phyloP scores from a whole-genome alignment of 139 green algal genomes.

The Chlorella sp. region DNA sequence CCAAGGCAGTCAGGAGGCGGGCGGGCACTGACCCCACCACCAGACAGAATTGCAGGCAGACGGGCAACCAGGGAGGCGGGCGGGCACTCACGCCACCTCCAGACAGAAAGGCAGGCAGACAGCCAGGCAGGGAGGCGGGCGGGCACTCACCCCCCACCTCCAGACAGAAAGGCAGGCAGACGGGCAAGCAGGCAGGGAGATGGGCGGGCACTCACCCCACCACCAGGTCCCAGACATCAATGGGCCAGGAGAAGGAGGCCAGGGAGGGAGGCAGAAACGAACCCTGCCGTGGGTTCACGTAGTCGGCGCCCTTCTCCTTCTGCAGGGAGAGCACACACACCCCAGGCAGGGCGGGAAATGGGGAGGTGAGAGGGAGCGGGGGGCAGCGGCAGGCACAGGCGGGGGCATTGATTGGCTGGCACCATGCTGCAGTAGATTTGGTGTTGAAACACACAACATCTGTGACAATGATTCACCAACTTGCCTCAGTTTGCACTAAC shows the following conservation, averaged over 20 bases:
- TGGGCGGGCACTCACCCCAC: slow-evolving; percentile 3
- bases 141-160: no score
- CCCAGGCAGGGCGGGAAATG: not conserved
- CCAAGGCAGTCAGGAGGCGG: not conserved
- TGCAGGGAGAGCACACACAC: not conserved
- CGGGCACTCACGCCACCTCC: slow-evolving; percentile 12
- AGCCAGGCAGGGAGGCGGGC: not conserved
- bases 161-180: not conserved
- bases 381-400: not conserved
- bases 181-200: not conserved
- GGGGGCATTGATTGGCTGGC: not conserved
- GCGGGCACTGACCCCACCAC: no score
- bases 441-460: no score
- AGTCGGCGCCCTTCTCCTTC: slow-evolving; percentile 15
- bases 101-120: not conserved
- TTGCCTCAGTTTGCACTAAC: no score
- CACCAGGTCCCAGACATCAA: slow-evolving; percentile 43
- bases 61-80: not conserved
- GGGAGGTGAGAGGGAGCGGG: not conserved
- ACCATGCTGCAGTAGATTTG: no score
- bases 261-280: slow-evolving; percentile 36
- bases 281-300: slow-evolving; percentile 20
- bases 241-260: slow-evolving; percentile 41
- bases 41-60: no score
- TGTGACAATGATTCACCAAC: no score